Conservation (phyloP, 1,284 basidiomycete genomes). For the Apiotrichum domesticum region DNA sequence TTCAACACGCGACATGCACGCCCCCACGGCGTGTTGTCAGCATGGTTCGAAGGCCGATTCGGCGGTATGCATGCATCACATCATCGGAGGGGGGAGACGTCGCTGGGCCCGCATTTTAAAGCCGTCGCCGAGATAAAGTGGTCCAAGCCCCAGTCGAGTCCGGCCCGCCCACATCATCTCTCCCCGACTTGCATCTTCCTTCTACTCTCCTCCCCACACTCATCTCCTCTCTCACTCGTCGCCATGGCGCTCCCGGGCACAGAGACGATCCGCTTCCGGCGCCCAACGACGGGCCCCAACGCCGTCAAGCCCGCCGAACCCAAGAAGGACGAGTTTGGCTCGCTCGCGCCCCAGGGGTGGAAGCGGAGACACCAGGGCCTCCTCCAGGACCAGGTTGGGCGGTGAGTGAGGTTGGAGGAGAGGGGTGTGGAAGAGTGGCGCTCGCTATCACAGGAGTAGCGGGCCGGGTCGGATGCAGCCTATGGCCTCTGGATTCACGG, state of each 20-base stretch:
- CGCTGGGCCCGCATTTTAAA: too few relatives aligned
- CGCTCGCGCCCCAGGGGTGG: conserved; percentile 35
- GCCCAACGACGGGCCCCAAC: conserved; percentile 40
- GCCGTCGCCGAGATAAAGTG: too few relatives aligned
- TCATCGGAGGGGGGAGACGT: too few relatives aligned
- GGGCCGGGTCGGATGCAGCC: too few relatives aligned
- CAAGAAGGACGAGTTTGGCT: conserved; percentile 41
- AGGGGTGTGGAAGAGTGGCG: too few relatives aligned
- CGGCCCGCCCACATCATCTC: background rate
- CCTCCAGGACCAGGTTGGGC: conserved; percentile 43
- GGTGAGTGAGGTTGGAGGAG: conserved; percentile 25
- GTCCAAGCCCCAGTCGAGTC: too few relatives aligned
- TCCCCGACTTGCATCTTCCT: background rate
- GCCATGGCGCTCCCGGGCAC: conserved; percentile 35
- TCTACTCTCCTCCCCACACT: background rate
- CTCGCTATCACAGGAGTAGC: too few relatives aligned
- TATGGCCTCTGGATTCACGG: too few relatives aligned
- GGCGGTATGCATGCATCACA: too few relatives aligned
- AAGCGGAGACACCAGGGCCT: conserved; percentile 44
- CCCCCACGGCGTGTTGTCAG: too few relatives aligned
- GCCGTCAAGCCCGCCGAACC: conserved; percentile 22
- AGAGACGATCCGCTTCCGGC: conserved; percentile 42
- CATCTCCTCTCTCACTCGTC: background rate
- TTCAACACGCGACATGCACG: too few relatives aligned
- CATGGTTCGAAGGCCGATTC: too few relatives aligned